Evolutionary conservation across 2,329 filamentous ascomycete species (phyloP).

Genomic region (Paecilomyces formosus): DNA sequence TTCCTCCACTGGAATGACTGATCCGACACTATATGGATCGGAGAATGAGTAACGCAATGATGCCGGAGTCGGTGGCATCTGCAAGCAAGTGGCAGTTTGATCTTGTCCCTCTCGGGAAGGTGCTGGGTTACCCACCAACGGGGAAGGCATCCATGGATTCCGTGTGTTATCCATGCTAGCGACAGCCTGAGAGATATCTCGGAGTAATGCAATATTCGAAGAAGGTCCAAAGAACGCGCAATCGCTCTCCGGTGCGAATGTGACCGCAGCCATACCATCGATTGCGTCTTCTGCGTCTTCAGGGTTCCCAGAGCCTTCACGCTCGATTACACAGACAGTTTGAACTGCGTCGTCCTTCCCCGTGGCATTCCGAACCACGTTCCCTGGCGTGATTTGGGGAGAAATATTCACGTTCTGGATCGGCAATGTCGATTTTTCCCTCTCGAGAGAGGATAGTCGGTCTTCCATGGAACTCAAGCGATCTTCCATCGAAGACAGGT

Average conservation of each 20-base stretch:
- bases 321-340: no score
- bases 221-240: conserved; percentile 31
- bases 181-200: conserved; percentile 27
- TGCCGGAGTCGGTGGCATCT: neutral
- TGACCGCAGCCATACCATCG: conserved; percentile 25
- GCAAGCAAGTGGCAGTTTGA: no score
- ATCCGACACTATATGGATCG: neutral
- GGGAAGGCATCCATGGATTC: neutral
- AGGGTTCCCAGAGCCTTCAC: neutral
- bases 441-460: no score
- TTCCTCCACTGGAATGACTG: neutral
- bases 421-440: no score
- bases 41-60: neutral
- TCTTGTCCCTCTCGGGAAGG: no score
- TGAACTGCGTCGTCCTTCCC: no score
- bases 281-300: conserved; percentile 11
- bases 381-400: no score
- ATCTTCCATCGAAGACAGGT: no score
- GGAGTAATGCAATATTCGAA: conserved; percentile 36
- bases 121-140: neutral
- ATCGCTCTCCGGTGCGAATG: conserved; percentile 24
- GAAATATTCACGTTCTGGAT: no score
- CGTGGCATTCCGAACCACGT: no score
- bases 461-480: no score
- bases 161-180: conserved; percentile 3